A percentile compares a stretch with the other conserved stretches of the same genome.
Conservation (phyloP, 805 yeast genomes). For the Lachancea meyersii region DNA sequence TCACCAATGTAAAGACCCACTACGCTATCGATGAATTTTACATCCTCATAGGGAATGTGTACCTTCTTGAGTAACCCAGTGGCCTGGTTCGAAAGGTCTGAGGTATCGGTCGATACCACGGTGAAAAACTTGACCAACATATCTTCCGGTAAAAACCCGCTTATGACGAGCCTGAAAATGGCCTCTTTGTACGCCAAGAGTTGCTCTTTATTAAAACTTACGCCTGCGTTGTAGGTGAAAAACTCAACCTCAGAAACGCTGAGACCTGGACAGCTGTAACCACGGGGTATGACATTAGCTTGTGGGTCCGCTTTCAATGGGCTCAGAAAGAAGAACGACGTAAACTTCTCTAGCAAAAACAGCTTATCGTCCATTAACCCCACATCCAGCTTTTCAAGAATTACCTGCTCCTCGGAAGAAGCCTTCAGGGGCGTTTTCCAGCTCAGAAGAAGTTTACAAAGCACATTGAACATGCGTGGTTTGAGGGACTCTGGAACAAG, state of each 20-base stretch:
- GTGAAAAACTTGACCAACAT: slow-evolving; percentile 44
- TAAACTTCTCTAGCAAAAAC: slow-evolving; percentile 43
- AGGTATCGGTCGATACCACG: slow-evolving; percentile 58
- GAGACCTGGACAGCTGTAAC: slow-evolving; percentile 58
- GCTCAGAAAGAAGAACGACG: slow-evolving; percentile 51
- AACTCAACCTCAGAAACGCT: slow-evolving; percentile 49
- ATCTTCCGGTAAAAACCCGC: slow-evolving; percentile 38
- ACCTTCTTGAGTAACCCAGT: slow-evolving; percentile 46
- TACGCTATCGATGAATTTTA: slow-evolving; percentile 38
- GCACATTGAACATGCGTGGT: slow-evolving; percentile 56
- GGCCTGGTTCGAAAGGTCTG: slow-evolving; percentile 50
- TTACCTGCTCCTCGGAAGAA: slow-evolving; percentile 36
- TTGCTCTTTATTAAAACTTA: slow-evolving; percentile 45
- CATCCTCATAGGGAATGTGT: slow-evolving; percentile 46
- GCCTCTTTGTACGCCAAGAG: slow-evolving; percentile 39
- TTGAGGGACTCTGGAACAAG: slow-evolving; percentile 32
- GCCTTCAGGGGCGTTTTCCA: slow-evolving; percentile 49
- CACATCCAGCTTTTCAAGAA: slow-evolving; percentile 35
- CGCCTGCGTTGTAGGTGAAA: slow-evolving; percentile 65
- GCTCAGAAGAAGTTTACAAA: slow-evolving; percentile 45
- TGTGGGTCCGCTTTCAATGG: slow-evolving; percentile 38
- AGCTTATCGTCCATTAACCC: slow-evolving; percentile 36
- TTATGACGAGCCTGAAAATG: slow-evolving; percentile 30
- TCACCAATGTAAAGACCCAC: slow-evolving; percentile 49
- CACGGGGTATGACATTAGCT: slow-evolving; percentile 37